Evolutionary conservation across 2,329 filamentous ascomycete species (phyloP).

Genomic region (Hortaea sp.): DNA sequence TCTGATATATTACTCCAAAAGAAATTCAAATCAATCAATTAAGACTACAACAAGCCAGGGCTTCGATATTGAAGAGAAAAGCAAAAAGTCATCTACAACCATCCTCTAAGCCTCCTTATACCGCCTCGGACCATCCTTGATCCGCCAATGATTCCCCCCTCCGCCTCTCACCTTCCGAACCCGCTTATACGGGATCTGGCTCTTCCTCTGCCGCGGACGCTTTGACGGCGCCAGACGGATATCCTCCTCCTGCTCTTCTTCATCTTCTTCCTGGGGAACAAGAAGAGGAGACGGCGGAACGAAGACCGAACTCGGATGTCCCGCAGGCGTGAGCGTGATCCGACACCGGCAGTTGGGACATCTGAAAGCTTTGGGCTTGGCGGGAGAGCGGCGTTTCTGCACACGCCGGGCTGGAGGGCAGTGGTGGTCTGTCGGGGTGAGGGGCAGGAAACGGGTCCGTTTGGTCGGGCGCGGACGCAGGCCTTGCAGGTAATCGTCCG

Average conservation of each 20-base stretch:
- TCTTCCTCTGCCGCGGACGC: not conserved
- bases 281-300: not conserved
- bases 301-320: not conserved
- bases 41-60: too few relatives aligned
- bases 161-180: not conserved
- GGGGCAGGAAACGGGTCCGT: not conserved
- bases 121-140: not conserved
- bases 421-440: not conserved
- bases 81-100: not conserved
- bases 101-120: not conserved
- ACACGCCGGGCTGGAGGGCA: not conserved
- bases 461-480: not conserved
- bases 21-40: too few relatives aligned
- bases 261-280: not conserved
- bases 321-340: constrained; percentile 1
- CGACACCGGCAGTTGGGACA: constrained; percentile 1
- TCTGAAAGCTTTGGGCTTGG: not conserved
- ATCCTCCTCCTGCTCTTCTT: not conserved
- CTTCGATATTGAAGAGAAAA: too few relatives aligned
- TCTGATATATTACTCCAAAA: too few relatives aligned
- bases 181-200: not conserved
- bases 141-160: not conserved
- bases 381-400: not conserved
- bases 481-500: not conserved
- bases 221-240: not conserved